phyloP scores from a whole-genome alignment of 495 filamentous ascomycete genomes.

The Hyaloscypha variabilis region DNA sequence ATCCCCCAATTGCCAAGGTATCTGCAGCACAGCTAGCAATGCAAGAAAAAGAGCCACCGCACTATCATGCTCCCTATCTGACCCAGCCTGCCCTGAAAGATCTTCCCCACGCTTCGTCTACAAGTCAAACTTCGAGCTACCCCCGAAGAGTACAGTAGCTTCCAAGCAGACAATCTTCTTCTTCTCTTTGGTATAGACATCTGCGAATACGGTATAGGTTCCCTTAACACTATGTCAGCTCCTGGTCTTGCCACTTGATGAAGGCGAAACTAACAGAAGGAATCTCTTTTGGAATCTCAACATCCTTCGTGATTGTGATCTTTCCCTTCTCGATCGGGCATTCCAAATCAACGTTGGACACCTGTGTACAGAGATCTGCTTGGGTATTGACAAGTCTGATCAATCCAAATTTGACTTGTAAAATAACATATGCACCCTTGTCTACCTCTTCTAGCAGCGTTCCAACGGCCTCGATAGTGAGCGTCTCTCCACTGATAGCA shows the following conservation, averaged over 20 bases:
- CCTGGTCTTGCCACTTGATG: conserved; percentile 4
- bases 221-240: conserved; percentile 57
- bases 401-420: conserved; percentile 91
- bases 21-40: conserved; percentile 22
- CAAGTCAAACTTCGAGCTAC: neutral
- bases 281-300: conserved; percentile 84
- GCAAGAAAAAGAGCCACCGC: conserved; percentile 12
- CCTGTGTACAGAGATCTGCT: conserved; percentile 85
- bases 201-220: conserved; percentile 83
- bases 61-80: neutral
- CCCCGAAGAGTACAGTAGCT: conserved; percentile 56
- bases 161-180: conserved; percentile 81
- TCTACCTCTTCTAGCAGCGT: conserved; percentile 66
- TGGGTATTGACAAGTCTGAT: conserved; percentile 82
- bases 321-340: conserved; percentile 85
- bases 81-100: neutral
- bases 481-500: conserved; percentile 67
- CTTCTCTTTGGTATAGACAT: conserved; percentile 72
- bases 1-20: conserved; percentile 23
- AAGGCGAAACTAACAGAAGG: conserved; percentile 68
- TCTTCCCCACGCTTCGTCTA: neutral
- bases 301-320: conserved; percentile 71
- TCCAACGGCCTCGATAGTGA: conserved; percentile 78
- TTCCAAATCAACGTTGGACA: conserved; percentile 81
- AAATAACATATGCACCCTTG: conserved; percentile 75